Evolutionary conservation across 1,139 yeast species (phyloP).

Genomic region (Geotrichum siamense): DNA sequence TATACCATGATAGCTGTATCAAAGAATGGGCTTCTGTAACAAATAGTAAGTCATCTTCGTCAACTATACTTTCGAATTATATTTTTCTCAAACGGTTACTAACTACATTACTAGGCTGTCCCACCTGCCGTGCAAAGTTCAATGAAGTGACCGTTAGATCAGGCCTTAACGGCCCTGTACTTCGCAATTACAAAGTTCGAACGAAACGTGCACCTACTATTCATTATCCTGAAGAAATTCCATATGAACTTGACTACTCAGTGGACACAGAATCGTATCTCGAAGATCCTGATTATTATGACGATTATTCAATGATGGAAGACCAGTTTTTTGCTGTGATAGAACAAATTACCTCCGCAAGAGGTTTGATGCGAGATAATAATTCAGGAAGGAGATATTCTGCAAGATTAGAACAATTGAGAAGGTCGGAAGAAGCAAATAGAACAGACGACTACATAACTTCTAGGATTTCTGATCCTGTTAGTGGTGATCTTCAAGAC

Average conservation of each 20-base stretch:
- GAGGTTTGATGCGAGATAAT: neutral
- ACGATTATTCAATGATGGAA: no score
- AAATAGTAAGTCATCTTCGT: slow-evolving; percentile 34
- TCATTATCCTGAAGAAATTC: slow-evolving; percentile 14
- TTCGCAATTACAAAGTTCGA: slow-evolving; percentile 16
- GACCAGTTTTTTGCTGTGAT: neutral
- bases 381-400: neutral
- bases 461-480: no score
- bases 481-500: no score
- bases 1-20: slow-evolving; percentile 45
- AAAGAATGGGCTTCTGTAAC: slow-evolving; percentile 46
- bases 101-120: slow-evolving; percentile 35
- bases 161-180: slow-evolving; percentile 19
- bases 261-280: neutral
- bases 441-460: no score
- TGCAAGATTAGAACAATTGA: neutral
- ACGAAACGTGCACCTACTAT: slow-evolving; percentile 16
- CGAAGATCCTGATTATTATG: neutral
- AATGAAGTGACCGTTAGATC: slow-evolving; percentile 24
- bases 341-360: neutral
- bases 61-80: neutral
- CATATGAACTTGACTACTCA: neutral
- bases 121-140: slow-evolving; percentile 43
- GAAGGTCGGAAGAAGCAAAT: neutral
- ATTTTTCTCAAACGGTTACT: neutral